phyloP scores from a whole-genome alignment of 2,329 filamentous ascomycete species.

The Xylariaceae sp. region DNA sequence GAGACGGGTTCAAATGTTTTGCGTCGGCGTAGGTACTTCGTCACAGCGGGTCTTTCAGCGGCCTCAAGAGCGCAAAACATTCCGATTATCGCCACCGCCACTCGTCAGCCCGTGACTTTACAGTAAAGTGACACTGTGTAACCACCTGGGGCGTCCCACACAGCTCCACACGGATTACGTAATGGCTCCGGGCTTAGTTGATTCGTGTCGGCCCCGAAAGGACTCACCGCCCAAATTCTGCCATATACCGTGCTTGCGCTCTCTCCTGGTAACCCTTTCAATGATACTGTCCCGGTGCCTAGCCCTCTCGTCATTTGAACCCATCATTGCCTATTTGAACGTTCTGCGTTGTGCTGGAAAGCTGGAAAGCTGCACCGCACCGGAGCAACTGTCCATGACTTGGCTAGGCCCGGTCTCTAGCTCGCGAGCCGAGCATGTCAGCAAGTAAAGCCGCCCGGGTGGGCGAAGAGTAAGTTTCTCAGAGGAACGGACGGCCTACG shows the following conservation, averaged over 20 bases:
- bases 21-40: too few relatives aligned
- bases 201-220: too few relatives aligned
- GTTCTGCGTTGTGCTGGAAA: not conserved
- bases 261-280: not conserved
- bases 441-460: conserved; percentile 56
- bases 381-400: conserved; percentile 22
- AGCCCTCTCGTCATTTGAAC: not conserved
- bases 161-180: too few relatives aligned
- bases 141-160: too few relatives aligned
- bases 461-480: conserved; percentile 52
- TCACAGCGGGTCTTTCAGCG: too few relatives aligned
- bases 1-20: too few relatives aligned
- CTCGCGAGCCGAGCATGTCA: conserved; percentile 43
- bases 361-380: not conserved
- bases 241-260: not conserved
- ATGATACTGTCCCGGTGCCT: not conserved
- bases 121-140: too few relatives aligned
- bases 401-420: conserved; percentile 17
- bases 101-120: too few relatives aligned
- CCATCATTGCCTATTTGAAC: not conserved
- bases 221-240: conserved; percentile 16
- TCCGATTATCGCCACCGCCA: too few relatives aligned
- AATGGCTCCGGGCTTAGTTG: too few relatives aligned
- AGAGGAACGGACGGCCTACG: conserved; percentile 1
- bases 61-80: too few relatives aligned